Conservation (phyloP, 345 rosid genomes). For the Eucalyptus polyanthemos region DNA sequence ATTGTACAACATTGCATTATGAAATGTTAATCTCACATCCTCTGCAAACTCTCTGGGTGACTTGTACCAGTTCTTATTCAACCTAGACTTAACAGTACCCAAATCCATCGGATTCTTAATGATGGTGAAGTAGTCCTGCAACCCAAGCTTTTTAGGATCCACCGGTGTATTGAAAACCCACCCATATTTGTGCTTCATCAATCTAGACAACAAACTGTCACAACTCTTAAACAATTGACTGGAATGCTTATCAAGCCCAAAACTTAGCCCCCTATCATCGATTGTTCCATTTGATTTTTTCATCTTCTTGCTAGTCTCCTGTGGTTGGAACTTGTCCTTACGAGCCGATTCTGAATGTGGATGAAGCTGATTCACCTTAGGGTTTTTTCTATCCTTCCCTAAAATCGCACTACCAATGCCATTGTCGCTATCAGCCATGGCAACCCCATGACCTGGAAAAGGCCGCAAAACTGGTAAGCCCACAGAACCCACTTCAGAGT, state of each 20-base stretch:
- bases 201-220: constrained; percentile 38
- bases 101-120: constrained; percentile 91
- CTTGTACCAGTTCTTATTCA: constrained; percentile 54
- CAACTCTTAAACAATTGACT: constrained; percentile 42
- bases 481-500: constrained; percentile 42
- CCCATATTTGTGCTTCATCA: constrained; percentile 81
- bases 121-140: constrained; percentile 65
- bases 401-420: constrained; percentile 1
- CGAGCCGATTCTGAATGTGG: constrained; percentile 6
- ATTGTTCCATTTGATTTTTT: constrained; percentile 22
- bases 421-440: constrained; percentile 8
- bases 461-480: constrained; percentile 8
- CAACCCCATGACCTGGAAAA: constrained; percentile 3
- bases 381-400: constrained; percentile 15
- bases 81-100: constrained; percentile 65
- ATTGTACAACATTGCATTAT: constrained; percentile 75
- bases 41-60: constrained; percentile 68
- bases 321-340: constrained; percentile 8
- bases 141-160: constrained; percentile 57
- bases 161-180: constrained; percentile 87
- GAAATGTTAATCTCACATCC: constrained; percentile 79
- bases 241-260: constrained; percentile 18
- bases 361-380: constrained; percentile 9
- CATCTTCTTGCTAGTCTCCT: constrained; percentile 29
- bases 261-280: not conserved